phyloP scores from a whole-genome alignment of 768 basidiomycete species.

The Russula compacta region DNA sequence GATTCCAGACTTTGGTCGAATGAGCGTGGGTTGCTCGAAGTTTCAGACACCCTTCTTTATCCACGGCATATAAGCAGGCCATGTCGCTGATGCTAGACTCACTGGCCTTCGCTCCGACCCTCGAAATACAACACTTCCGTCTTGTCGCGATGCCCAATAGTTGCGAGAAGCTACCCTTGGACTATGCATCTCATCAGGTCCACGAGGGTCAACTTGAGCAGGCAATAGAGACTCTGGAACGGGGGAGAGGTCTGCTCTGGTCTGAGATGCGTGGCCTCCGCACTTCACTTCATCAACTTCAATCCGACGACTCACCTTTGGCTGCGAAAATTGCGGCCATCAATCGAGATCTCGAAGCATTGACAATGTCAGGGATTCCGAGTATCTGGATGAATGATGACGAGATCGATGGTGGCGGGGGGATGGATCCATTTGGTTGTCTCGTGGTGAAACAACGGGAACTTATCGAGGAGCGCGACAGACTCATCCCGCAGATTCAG shows the following conservation, averaged over 20 bases:
- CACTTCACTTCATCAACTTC: background rate
- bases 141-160: background rate
- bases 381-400: background rate
- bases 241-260: background rate
- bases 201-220: background rate
- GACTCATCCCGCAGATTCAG: background rate
- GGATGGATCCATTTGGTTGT: background rate
- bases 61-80: background rate
- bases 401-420: background rate
- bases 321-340: background rate
- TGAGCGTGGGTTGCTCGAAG: background rate
- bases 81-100: background rate
- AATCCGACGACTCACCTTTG: background rate
- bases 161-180: background rate
- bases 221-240: background rate
- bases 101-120: background rate
- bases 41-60: background rate
- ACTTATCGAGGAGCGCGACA: background rate
- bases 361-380: background rate
- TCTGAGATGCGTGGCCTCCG: constrained; percentile 4
- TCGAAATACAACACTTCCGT: constrained; percentile 1
- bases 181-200: background rate
- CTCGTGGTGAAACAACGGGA: background rate
- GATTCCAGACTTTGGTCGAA: background rate
- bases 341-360: background rate